Base-by-base conservation (phyloP, 2,329 filamentous ascomycete species). In the Neofusicoccum laricinum region DNA sequence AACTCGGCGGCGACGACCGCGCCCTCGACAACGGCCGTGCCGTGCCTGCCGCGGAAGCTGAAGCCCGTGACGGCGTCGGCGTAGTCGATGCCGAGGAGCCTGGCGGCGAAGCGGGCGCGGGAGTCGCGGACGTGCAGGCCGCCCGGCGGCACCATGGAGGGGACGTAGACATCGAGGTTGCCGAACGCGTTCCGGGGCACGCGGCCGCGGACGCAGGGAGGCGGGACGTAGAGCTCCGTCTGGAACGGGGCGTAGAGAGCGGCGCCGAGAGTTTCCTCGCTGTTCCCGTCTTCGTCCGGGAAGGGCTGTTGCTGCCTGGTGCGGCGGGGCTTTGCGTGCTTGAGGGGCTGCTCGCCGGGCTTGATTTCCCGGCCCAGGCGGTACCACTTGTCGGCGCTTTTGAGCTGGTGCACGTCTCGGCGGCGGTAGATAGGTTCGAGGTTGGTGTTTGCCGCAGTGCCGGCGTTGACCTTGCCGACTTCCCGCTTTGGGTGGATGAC, bases 61-160 rank as follows among this genome's bases (percentile, higher is more conserved):
- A 98, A 99, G 0, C 94, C 94, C 0, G 90, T 95, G 4, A 99
- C 86, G 0, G 95, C 95, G 36, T 94, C 92, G 2, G 92, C 92
- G 74, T 90, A 96, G 77, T 98, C 93, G 17, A 98, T 84, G 0
- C 88, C 88, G 1, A 97, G 76, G 1, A 93, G 78, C 64, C 85
- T 87, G 0, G 93, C 92, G 1, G 94, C 94, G 58, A 85, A 85
- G 1, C 85, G 81, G 1, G 91, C 89, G 58, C 89, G 80, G 14
- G 80, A 75, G 66, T 85, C 81, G 58, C 78, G 79, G 32, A 89
- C 77, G 68, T 89, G 86, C 14, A 79, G 76, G n/a, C 81, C 87
- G 3, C 87, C 87, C 14, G 79, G 72, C 2, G 87, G 87, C 7
- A 88, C 80, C 87, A 89, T 89, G 34, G 81, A 86, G 0, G 86